phyloP scores from a whole-genome alignment of 495 filamentous ascomycete species.

The Xylaria telfairii region DNA sequence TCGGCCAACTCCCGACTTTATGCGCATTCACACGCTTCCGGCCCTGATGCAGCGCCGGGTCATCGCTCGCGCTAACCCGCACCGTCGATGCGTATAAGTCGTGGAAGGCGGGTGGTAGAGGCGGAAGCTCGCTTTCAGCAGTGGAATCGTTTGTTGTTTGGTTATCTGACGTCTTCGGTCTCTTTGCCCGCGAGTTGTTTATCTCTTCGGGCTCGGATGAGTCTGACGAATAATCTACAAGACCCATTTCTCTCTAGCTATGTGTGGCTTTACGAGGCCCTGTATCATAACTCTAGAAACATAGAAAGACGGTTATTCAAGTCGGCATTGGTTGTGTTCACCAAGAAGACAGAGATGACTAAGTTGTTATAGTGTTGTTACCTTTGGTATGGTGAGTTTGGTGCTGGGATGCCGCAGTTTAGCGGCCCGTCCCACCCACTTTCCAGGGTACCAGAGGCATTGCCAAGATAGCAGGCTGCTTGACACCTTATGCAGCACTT shows the following conservation, averaged over 20 bases:
- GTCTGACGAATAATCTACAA: slow-evolving; percentile 75
- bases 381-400: neutral
- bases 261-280: neutral
- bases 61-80: slow-evolving; percentile 76
- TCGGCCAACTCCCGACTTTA: slow-evolving; percentile 89
- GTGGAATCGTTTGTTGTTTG: neutral
- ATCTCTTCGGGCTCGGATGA: slow-evolving; percentile 48
- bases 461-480: too few species aligned
- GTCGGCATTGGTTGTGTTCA: neutral
- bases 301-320: neutral
- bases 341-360: neutral
- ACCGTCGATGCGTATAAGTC: slow-evolving; percentile 86
- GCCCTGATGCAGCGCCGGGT: slow-evolving; percentile 84
- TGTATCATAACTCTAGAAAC: neutral
- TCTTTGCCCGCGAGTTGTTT: slow-evolving; percentile 24
- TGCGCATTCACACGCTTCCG: slow-evolving; percentile 83
- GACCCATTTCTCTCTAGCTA: slow-evolving; percentile 51
- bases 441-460: neutral
- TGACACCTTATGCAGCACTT: too few species aligned
- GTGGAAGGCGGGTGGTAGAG: slow-evolving; percentile 81
- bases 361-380: neutral
- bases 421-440: neutral
- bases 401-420: neutral
- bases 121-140: slow-evolving; percentile 62
- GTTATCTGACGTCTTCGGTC: slow-evolving; percentile 36